Conservation (phyloP, 441 rosid species). For the Adansonia rubrostipa region DNA sequence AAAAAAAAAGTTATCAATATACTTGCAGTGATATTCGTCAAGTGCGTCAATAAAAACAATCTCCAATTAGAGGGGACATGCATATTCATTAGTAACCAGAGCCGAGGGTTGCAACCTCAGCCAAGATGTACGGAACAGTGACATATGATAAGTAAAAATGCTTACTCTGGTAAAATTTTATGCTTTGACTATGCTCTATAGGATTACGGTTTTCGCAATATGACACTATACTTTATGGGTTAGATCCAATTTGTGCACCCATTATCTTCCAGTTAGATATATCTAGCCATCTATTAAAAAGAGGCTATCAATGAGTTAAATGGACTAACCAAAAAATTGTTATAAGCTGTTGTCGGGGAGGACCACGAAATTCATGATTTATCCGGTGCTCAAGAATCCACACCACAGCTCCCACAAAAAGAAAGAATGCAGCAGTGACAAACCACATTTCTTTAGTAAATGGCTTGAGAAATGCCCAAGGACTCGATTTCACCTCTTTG, state of each 20-base stretch:
- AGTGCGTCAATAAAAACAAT: slow-evolving; percentile 10
- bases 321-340: slow-evolving; percentile 78
- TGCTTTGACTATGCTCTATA: not conserved
- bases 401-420: slow-evolving; percentile 84
- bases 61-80: not conserved
- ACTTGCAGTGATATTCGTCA: slow-evolving; percentile 2
- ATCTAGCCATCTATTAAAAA: not conserved
- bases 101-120: not conserved
- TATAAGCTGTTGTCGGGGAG: slow-evolving; percentile 79
- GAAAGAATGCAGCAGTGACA: slow-evolving; percentile 80
- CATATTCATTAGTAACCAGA: not conserved
- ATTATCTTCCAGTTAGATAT: not conserved
- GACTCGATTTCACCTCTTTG: slow-evolving; percentile 64
- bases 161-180: not conserved
- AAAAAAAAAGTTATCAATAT: slow-evolving; percentile 9
- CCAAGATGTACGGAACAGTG: not conserved
- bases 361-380: slow-evolving; percentile 84
- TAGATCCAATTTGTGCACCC: not conserved
- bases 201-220: not conserved
- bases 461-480: slow-evolving; percentile 97
- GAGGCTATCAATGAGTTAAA: not conserved
- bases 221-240: not conserved
- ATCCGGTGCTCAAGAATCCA: slow-evolving; percentile 96
- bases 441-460: slow-evolving; percentile 85
- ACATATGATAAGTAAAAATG: not conserved